Evolutionary conservation across 2,329 filamentous ascomycete species (phyloP).

Genomic region (Hypoxylon sp.): DNA sequence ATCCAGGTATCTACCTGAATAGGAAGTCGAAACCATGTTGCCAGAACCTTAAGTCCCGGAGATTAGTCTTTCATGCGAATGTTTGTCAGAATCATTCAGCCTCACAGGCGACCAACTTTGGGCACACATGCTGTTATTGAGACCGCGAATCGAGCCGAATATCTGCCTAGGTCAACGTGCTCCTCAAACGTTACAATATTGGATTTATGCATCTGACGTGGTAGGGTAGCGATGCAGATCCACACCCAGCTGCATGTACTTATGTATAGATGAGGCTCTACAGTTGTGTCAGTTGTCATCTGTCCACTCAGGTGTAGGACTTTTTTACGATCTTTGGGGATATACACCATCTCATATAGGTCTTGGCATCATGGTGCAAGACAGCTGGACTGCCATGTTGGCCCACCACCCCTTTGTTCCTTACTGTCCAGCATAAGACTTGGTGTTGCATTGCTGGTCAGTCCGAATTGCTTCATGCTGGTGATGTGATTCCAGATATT

Average conservation of each 20-base stretch:
- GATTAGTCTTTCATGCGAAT: conserved; percentile 1
- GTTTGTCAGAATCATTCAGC: conserved; percentile 1
- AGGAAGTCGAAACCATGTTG: no score
- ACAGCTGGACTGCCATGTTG: conserved; percentile 5
- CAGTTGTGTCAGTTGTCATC: no score
- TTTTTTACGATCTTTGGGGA: no score
- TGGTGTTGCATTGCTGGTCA: conserved; percentile 15
- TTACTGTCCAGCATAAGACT: background rate
- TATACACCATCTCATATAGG: conserved; percentile 12
- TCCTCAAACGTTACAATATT: conserved; percentile 19
- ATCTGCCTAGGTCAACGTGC: conserved; percentile 13
- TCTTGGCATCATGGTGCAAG: conserved; percentile 12
- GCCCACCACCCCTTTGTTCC: background rate
- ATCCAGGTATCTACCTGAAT: no score
- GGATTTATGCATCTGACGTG: conserved; percentile 12
- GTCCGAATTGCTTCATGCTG: no score
- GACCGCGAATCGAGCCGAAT: background rate
- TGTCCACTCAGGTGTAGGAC: no score
- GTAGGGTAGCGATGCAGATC: conserved; percentile 25
- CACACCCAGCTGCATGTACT: no score
- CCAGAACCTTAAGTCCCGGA: no score
- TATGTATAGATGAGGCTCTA: no score
- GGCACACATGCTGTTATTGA: conserved; percentile 3
- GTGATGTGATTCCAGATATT: no score
- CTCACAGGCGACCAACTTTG: conserved; percentile 9